A percentile compares a stretch with the other conserved stretches of the same genome.
These are phyloP conservation scores for Sporopachydermia lactativora DNA, from an alignment of 805 yeast species.

Conservation along the genomic window DNA sequence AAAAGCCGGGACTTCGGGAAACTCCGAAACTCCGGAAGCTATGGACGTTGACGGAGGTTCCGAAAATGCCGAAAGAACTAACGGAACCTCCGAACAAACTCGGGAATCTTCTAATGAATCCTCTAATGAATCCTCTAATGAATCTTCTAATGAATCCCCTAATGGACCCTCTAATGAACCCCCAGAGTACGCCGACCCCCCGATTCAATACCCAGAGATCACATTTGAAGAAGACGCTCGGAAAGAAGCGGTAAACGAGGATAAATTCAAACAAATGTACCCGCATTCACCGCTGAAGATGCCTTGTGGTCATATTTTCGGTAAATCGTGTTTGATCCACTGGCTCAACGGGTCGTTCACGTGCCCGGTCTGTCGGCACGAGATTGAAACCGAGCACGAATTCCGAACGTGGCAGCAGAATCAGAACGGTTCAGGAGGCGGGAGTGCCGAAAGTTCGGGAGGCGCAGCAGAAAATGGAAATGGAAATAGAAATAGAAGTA, in stretches of 20 bases:
- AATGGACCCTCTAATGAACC: neutral
- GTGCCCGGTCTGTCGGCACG: constrained; percentile 77
- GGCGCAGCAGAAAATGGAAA: constrained; percentile 11
- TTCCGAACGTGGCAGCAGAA: constrained; percentile 6
- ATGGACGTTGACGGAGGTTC: too few relatives aligned
- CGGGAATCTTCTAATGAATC: too few relatives aligned
- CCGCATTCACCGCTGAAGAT: constrained; percentile 54
- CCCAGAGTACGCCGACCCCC: constrained; percentile 2
- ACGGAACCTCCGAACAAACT: too few relatives aligned
- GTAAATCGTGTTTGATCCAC: constrained; percentile 66
- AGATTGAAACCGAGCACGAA: constrained; percentile 26
- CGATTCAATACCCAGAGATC: constrained; percentile 4
- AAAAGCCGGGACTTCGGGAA: constrained; percentile 5
- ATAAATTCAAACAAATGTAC: constrained; percentile 11
- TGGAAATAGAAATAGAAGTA: constrained; percentile 6
- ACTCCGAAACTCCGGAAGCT: neutral
- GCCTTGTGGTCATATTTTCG: constrained; percentile 84
- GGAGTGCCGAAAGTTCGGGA: constrained; percentile 5
- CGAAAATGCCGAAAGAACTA: too few relatives aligned
- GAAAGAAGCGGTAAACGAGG: constrained; percentile 3
- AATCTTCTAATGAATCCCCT: neutral
- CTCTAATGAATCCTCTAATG: neutral
- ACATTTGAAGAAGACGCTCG: constrained; percentile 3
- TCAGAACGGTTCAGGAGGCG: constrained; percentile 9
- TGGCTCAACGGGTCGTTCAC: constrained; percentile 68